A percentile compares a stretch with the other conserved stretches of the same genome.
phyloP scores from a whole-genome alignment of 1,284 basidiomycete species.

The Fomitopsis pinicola region DNA sequence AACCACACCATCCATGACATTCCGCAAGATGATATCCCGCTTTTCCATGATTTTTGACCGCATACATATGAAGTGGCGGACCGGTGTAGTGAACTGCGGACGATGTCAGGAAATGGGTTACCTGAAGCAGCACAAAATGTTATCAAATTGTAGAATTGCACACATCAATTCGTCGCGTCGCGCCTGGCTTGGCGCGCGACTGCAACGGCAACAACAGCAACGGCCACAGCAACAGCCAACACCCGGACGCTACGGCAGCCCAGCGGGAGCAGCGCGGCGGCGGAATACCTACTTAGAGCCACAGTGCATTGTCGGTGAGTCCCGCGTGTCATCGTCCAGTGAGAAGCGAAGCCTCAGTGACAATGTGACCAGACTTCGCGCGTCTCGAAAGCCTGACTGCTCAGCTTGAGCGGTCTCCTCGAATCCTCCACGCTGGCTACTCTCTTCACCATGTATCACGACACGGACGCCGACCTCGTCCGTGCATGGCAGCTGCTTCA shows the following conservation, averaged over 20 bases:
- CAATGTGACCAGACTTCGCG: constrained; percentile 4
- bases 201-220: too few species aligned
- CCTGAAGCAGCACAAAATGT: background rate
- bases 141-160: background rate
- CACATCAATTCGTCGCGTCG: background rate
- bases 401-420: background rate
- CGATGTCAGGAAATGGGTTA: background rate
- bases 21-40: too few species aligned
- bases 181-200: too few species aligned
- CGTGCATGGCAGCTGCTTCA: constrained; percentile 77
- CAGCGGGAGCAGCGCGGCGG: background rate
- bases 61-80: background rate
- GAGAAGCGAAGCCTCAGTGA: background rate
- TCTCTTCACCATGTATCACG: constrained; percentile 28
- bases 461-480: constrained; percentile 69
- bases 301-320: background rate
- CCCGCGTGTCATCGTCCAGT: background rate
- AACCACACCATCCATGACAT: background rate
- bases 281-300: background rate
- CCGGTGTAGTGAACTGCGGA: background rate
- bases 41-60: too few species aligned
- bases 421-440: background rate
- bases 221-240: background rate
- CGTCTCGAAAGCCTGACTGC: background rate
- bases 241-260: background rate